A percentile compares a stretch with the other conserved stretches of the same genome.
phyloP scores from a whole-genome alignment of 2,329 filamentous ascomycete genomes.

The Penicillium sp. region DNA sequence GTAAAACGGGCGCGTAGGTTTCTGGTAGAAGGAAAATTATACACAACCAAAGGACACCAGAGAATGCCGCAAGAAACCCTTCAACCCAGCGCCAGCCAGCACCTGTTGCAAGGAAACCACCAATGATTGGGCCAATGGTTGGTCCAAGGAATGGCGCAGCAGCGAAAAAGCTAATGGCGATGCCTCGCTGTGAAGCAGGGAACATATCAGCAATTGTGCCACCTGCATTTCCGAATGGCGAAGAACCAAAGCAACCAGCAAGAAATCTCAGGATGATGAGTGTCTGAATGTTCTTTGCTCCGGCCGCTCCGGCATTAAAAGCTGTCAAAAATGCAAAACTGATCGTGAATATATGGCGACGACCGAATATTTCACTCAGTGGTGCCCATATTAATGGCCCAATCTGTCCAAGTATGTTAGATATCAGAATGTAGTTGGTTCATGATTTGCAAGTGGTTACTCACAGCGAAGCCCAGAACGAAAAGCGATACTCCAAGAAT shows the following conservation, averaged over 20 bases:
- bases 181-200: constrained; percentile 54
- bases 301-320: constrained; percentile 65
- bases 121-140: constrained; percentile 65
- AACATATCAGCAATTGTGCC: constrained; percentile 67
- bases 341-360: constrained; percentile 35
- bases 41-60: constrained; percentile 57
- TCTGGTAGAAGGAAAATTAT: constrained; percentile 31
- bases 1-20: constrained; percentile 52
- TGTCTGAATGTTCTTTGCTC: constrained; percentile 60
- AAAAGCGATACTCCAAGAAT: constrained; percentile 49
- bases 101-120: constrained; percentile 66
- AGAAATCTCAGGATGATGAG: constrained; percentile 69
- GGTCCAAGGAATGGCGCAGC: constrained; percentile 70
- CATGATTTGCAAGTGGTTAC: neutral
- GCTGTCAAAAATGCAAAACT: constrained; percentile 52
- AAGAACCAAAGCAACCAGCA: constrained; percentile 63
- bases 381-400: constrained; percentile 49
- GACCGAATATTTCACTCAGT: constrained; percentile 39
- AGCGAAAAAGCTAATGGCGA: constrained; percentile 67
- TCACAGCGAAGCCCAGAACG: constrained; percentile 46
- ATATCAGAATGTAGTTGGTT: neutral
- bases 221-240: constrained; percentile 63
- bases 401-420: constrained; percentile 23
- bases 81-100: constrained; percentile 72
- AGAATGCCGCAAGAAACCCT: constrained; percentile 65